Conservation (phyloP, 1,139 yeast species). For the Suhomyces yuchorum region DNA sequence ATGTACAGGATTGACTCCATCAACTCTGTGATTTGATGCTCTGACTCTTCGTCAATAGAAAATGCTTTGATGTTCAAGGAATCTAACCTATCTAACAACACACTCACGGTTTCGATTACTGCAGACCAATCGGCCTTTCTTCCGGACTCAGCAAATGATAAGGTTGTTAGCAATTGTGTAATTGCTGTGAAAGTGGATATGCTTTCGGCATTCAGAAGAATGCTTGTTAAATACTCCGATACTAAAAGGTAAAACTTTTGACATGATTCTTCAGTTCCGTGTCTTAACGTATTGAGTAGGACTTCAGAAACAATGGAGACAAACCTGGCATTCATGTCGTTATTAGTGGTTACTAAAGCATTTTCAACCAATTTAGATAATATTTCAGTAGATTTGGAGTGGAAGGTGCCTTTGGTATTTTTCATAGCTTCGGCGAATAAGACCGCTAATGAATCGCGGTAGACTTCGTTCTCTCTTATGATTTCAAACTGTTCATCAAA, state of each 20-base stretch:
- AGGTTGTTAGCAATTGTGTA: slow-evolving; percentile 39
- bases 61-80: neutral
- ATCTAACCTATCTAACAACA: slow-evolving; percentile 17
- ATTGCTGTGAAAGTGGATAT: slow-evolving; percentile 22
- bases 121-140: slow-evolving; percentile 51
- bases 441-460: slow-evolving; percentile 57
- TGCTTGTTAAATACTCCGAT: slow-evolving; percentile 25
- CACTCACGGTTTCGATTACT: slow-evolving; percentile 20
- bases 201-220: slow-evolving; percentile 16
- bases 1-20: slow-evolving; percentile 42
- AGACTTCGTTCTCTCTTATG: slow-evolving; percentile 39
- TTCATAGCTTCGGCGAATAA: slow-evolving; percentile 76
- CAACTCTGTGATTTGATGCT: slow-evolving; percentile 21
- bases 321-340: slow-evolving; percentile 23
- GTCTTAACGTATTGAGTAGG: slow-evolving; percentile 60
- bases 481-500: slow-evolving; percentile 46
- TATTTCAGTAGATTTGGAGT: slow-evolving; percentile 64
- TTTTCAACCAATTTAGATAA: slow-evolving; percentile 46
- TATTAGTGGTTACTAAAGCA: slow-evolving; percentile 27
- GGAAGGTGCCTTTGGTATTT: slow-evolving; percentile 70
- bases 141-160: slow-evolving; percentile 71
- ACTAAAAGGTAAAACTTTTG: slow-evolving; percentile 43
- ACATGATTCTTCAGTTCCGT: slow-evolving; percentile 60
- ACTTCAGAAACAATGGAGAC: slow-evolving; percentile 60
- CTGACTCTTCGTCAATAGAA: neutral